Evolutionary conservation across 345 rosid genomes (phyloP), one percentile per base, ranked within the genome.

Genomic region (Nephelium lappaceum): DNA sequence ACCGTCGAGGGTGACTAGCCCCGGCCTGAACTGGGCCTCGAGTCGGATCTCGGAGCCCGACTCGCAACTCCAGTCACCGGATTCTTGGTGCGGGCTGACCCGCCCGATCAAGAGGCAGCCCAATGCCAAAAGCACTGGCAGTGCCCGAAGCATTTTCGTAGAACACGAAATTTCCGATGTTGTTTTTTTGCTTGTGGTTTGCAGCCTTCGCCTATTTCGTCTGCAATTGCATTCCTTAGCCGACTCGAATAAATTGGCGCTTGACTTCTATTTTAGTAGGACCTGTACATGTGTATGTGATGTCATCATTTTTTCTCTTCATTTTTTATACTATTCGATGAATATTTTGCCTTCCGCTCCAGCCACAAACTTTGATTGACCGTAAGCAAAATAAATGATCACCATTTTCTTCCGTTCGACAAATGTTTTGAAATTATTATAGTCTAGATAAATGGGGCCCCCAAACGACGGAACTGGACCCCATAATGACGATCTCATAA

Each of bases 31-130:
- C 75, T 82, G 90, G 51, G 99, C 93, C 71, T 69, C 81, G 62
- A 94, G 81, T 67, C 71, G 90, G 87, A 89, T 89, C 85, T 83
- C 93, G 14, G 89, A 76, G 67, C 84, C 84, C 31, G 92, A 82
- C 73, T 90, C 95, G 88, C 99, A 97, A 75, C 87, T 87, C 98
- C 98, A 97, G 68, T 83, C 84, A 51, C 99, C 98, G 39, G 98
- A 88, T 80, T 92, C 99, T 83, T 93, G 84, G 86, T 94, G 99
- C 69, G 98, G 83, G 71, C 27, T 75, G 70, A 84, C 91, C 49
- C 69, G 63, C 1, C 71, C 79, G 66, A 81, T 83, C 51, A 74
- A 69, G 16, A 67, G 77, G 67, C 65, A 64, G 71, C 70, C 38
- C 49, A 87, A 39, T 8, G 85, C 63, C 25, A 76, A 72, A 11